phyloP scores from a whole-genome alignment of 108 stramenopile genomes.

The Asterionellopsis glacialis region DNA sequence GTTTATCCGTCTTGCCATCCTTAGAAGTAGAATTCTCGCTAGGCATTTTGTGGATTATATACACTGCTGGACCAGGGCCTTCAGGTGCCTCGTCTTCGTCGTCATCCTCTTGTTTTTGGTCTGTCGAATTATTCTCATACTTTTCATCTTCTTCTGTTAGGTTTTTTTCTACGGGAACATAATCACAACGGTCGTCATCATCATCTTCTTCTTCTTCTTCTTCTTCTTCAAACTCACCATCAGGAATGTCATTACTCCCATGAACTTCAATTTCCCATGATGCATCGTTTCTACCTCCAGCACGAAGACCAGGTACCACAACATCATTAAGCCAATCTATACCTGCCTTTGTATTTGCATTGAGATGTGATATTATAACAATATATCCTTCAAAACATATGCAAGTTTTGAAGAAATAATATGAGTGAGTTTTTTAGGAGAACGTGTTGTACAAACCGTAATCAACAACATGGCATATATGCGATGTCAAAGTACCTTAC shows the following conservation, averaged over 20 bases:
- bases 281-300: conserved; percentile 14
- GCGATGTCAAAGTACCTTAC: conserved; percentile 11
- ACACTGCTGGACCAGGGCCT: conserved; percentile 45
- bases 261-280: conserved; percentile 76
- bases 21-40: too few species aligned
- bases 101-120: background rate
- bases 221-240: conserved; percentile 13
- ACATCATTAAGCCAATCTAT: conserved; percentile 61
- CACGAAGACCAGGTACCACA: conserved; percentile 52
- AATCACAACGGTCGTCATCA: too few species aligned
- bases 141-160: conserved; percentile 1
- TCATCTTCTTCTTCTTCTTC: conserved; percentile 25
- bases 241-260: conserved; percentile 41
- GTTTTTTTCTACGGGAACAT: too few species aligned
- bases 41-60: conserved; percentile 41
- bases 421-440: background rate
- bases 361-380: conserved; percentile 66
- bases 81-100: background rate
- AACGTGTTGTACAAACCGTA: background rate
- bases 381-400: conserved; percentile 44
- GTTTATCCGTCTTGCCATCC: too few species aligned
- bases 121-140: background rate
- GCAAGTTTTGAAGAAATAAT: too few species aligned
- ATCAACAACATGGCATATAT: conserved; percentile 8
- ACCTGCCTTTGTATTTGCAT: conserved; percentile 51